Evolutionary conservation across 192 early-diverging fungal species (phyloP), one percentile per base, ranked within the genome.

Genomic region (Coemansia sp.): DNA sequence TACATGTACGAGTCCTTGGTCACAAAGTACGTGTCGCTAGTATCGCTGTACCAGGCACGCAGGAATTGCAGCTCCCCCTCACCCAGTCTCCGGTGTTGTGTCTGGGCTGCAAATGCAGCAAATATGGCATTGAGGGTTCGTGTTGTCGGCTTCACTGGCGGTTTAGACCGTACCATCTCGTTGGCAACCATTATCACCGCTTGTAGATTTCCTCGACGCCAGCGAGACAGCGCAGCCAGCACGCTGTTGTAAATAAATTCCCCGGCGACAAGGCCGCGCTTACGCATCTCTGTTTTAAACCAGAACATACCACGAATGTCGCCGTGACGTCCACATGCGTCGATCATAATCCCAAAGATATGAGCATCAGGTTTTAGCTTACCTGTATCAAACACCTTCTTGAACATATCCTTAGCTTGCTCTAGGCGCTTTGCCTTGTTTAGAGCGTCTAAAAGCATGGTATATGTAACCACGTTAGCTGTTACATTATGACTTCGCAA

Each of bases 291-390:
- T 24, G 17, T 60, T 51, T 70, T 71, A 61, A 64, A 68, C 67
- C 59, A 60, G 39, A 74, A 70, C 67, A 76, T 68, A 8, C 32
- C 42, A 0, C 29, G 39, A 32, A 76, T 64, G 42, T 74, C 67
- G 57, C 75, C 80, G 29, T 50, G 56, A 8, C 80, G 70, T 9
- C 70, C 80, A 36, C 74, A 71, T 7, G 75, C 75, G 23, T 82
- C 80, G 6, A 82, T 51, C 74, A 82, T 82, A 23, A 65, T 74
- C 42, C 70, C 67, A 61, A 73, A 66, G 5, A 82, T 74, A 63
- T 82, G 66, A 10, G 36, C 19, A 53, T 82, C 80, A 1, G 75
- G 80, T 30, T 67, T 57, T 14, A 82, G 50, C 27, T 56, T 53
- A 11, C 56, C 30, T 1, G 39, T 51, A 1, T 62, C 33, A 20